Percentiles rank a stretch among this genome's conserved stretches.
Conservation (phyloP, 75 land plant genomes). For the Selaginella moellendorffii region DNA sequence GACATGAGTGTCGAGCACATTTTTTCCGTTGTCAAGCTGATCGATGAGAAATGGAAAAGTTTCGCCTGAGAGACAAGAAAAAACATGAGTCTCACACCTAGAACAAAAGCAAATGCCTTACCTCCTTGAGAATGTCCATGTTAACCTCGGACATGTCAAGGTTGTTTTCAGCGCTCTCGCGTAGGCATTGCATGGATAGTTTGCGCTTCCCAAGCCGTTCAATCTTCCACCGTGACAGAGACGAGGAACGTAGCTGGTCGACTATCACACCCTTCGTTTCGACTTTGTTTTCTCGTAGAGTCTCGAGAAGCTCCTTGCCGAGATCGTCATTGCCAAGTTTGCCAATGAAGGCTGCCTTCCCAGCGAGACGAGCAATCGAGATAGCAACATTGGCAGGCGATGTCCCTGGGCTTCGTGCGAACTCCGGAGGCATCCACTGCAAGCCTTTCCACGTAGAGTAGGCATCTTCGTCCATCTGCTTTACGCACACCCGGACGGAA, state of each 20-base stretch:
- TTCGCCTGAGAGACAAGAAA: slow-evolving; percentile 39
- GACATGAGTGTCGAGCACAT: slow-evolving; percentile 49
- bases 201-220: slow-evolving; percentile 25
- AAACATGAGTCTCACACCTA: background rate
- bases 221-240: slow-evolving; percentile 50
- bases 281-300: slow-evolving; percentile 51
- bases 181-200: slow-evolving; percentile 34
- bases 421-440: slow-evolving; percentile 60
- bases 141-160: slow-evolving; percentile 51
- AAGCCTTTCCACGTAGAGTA: slow-evolving; percentile 47
- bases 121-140: slow-evolving; percentile 79
- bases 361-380: slow-evolving; percentile 59
- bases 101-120: slow-evolving; percentile 7
- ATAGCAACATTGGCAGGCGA: slow-evolving; percentile 64
- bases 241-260: slow-evolving; percentile 36
- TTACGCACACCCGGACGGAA: slow-evolving; percentile 53
- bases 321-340: slow-evolving; percentile 57
- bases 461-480: slow-evolving; percentile 54
- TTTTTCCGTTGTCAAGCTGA: slow-evolving; percentile 40
- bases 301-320: slow-evolving; percentile 47
- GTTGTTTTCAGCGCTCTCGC: slow-evolving; percentile 62
- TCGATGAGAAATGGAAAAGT: slow-evolving; percentile 77
- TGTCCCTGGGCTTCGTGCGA: slow-evolving; percentile 67
- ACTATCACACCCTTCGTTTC: slow-evolving; percentile 57
- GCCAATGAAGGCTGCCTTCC: slow-evolving; percentile 19